phyloP scores from a whole-genome alignment of 176 grass and related monocot genomes.

The Juncus effusus region DNA sequence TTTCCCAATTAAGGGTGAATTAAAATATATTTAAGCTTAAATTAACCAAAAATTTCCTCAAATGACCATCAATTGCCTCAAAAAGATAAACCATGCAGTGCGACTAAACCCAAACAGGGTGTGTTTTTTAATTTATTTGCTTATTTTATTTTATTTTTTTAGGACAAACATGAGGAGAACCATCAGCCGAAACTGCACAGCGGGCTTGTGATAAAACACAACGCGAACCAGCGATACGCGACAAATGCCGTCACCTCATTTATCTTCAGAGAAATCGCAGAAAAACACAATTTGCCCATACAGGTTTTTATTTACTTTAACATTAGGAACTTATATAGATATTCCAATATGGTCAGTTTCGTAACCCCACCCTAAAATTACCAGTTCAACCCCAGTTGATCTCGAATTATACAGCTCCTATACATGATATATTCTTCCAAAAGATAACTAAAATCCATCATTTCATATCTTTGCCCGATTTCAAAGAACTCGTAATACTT shows the following conservation, averaged over 20 bases:
- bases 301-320: constrained; percentile 41
- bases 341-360: background rate
- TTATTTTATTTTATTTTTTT: constrained; percentile 15
- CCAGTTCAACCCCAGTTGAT: too few species aligned
- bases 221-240: constrained; percentile 94
- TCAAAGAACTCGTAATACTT: too few species aligned
- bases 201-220: constrained; percentile 94
- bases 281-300: constrained; percentile 62
- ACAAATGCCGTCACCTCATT: constrained; percentile 87
- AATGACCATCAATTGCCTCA: too few species aligned
- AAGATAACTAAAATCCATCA: too few species aligned
- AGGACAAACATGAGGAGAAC: constrained; percentile 99
- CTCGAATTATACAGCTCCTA: too few species aligned
- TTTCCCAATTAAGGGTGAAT: background rate
- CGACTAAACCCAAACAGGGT: constrained; percentile 5
- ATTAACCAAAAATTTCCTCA: too few species aligned
- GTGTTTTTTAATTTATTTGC: background rate
- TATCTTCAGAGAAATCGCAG: constrained; percentile 85
- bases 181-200: constrained; percentile 94
- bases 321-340: background rate
- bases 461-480: too few species aligned
- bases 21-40: too few species aligned
- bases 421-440: too few species aligned
- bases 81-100: background rate
- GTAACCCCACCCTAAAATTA: background rate